Percentiles rank a stretch among this genome's conserved stretches.
These are phyloP conservation scores for Croton setiger DNA, from an alignment of 441 rosid species.

Conservation along the genomic window DNA sequence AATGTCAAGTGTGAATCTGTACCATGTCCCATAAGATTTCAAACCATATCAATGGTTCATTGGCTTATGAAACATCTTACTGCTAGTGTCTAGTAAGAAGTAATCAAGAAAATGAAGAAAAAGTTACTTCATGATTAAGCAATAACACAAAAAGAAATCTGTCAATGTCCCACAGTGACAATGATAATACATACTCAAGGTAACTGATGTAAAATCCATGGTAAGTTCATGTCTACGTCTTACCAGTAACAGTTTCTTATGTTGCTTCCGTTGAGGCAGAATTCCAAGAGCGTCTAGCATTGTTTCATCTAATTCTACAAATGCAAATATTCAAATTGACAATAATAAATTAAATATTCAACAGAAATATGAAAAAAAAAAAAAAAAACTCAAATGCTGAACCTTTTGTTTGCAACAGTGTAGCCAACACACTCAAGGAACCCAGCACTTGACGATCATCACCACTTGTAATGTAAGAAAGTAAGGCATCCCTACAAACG, in stretches of 20 bases:
- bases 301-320: conserved; percentile 88
- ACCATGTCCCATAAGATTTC: background rate
- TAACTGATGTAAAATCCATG: background rate
- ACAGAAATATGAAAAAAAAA: conserved; percentile 17
- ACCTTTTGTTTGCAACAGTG: conserved; percentile 99
- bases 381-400: conserved; percentile 29
- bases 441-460: conserved; percentile 80
- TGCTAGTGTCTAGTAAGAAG: background rate
- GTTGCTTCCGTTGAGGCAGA: conserved; percentile 97
- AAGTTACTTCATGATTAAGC: background rate
- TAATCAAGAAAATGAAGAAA: background rate
- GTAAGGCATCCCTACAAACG: conserved; percentile 71
- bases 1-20: background rate
- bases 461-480: conserved; percentile 63
- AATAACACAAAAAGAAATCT: background rate
- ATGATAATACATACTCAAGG: background rate
- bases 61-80: background rate
- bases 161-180: background rate
- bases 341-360: conserved; percentile 14
- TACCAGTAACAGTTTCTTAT: conserved; percentile 93
- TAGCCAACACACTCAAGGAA: conserved; percentile 86
- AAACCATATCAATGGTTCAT: background rate
- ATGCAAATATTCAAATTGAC: conserved; percentile 31
- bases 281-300: conserved; percentile 99
- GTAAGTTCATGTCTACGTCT: conserved; percentile 28